Conservation (phyloP, 768 basidiomycete species). For the Boletus rubescentipes region DNA sequence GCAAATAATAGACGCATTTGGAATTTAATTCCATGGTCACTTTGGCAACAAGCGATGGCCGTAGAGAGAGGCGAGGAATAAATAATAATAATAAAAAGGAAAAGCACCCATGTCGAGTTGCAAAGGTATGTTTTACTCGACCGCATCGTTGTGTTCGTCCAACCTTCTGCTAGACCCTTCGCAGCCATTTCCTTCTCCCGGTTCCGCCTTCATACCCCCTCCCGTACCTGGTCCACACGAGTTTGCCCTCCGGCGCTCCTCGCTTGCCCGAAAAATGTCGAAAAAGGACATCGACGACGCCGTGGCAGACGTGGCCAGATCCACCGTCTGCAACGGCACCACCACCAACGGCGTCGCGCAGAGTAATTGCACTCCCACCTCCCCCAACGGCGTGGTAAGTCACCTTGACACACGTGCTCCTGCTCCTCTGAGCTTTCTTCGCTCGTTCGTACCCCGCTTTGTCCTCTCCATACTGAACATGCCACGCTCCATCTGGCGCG, state of each 20-base stretch:
- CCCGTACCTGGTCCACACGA: conserved; percentile 67
- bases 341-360: conserved; percentile 1
- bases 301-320: neutral
- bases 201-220: conserved; percentile 66
- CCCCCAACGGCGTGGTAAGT: conserved; percentile 31
- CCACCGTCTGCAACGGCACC: neutral
- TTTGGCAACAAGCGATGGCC: neutral
- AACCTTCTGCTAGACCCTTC: conserved; percentile 35
- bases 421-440: conserved; percentile 21
- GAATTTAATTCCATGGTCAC: neutral
- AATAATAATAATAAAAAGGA: neutral
- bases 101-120: neutral
- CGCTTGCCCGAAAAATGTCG: conserved; percentile 28
- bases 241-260: conserved; percentile 47
- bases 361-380: neutral
- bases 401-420: conserved; percentile 14
- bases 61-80: neutral
- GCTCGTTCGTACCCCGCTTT: conserved; percentile 27
- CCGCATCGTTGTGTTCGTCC: neutral
- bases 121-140: conserved; percentile 4
- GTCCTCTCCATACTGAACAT: conserved; percentile 31
- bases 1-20: conserved; percentile 9
- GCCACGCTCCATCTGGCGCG: conserved; percentile 27
- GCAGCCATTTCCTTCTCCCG: conserved; percentile 60
- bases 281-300: conserved; percentile 22